Percentiles rank a stretch among this genome's conserved stretches.
Evolutionary conservation across 257 asterid species (phyloP).

Genomic region (Vinca minor): DNA sequence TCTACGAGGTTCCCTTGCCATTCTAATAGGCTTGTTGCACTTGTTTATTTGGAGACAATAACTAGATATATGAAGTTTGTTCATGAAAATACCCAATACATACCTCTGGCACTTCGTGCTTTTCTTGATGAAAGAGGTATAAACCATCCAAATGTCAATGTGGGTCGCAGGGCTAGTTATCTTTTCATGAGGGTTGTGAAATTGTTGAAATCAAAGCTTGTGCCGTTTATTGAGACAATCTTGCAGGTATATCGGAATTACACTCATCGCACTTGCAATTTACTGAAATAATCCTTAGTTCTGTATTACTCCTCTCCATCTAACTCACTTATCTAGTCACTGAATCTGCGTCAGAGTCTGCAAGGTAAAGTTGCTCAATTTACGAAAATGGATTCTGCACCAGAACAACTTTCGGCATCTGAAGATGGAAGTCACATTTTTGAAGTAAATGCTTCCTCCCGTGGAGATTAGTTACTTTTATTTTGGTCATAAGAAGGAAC

Average conservation of each 20-base stretch:
- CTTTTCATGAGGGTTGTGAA: conserved; percentile 94
- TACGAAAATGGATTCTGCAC: conserved; percentile 44
- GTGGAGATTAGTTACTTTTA: conserved; percentile 8
- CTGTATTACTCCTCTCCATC: conserved; percentile 7
- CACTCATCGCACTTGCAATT: conserved; percentile 4
- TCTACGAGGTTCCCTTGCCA: conserved; percentile 86
- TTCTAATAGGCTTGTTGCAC: conserved; percentile 83
- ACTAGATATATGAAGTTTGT: conserved; percentile 75
- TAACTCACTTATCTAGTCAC: not conserved
- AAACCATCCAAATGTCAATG: conserved; percentile 74
- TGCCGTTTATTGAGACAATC: conserved; percentile 82
- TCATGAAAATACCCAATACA: conserved; percentile 64
- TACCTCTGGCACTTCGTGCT: conserved; percentile 62
- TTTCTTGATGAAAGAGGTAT: conserved; percentile 96
- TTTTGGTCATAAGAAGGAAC: not conserved
- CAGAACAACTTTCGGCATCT: conserved; percentile 45
- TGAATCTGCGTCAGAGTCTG: conserved; percentile 46
- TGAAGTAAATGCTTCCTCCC: conserved; percentile 46
- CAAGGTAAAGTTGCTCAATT: conserved; percentile 75
- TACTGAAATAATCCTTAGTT: not conserved
- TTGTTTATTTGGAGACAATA: conserved; percentile 76
- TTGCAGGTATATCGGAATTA: conserved; percentile 58
- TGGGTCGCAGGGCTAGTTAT: conserved; percentile 81
- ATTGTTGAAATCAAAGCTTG: conserved; percentile 72
- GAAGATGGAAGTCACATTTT: conserved; percentile 94